Percentiles rank a stretch among this genome's conserved stretches.
phyloP scores from a whole-genome alignment of 352 stramenopile species.

The Phytopythium chamaehyphon region DNA sequence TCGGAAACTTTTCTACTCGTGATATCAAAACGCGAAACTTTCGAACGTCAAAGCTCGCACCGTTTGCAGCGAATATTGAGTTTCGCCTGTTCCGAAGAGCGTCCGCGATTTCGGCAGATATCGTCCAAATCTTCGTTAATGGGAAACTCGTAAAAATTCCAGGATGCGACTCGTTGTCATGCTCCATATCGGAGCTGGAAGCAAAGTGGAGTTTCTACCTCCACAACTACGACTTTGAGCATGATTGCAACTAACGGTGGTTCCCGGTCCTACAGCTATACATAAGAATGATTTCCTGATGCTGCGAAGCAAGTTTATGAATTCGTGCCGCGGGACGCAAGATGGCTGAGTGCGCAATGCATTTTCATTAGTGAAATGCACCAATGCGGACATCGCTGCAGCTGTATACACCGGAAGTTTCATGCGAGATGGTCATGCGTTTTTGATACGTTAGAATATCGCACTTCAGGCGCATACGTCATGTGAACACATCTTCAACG shows the following conservation, averaged over 20 bases:
- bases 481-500: too few species aligned
- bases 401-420: too few species aligned
- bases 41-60: slow-evolving; percentile 32
- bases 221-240: slow-evolving; percentile 25
- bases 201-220: slow-evolving; percentile 30
- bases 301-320: too few species aligned
- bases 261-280: too few species aligned
- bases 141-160: slow-evolving; percentile 24
- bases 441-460: too few species aligned
- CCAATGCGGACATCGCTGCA: too few species aligned
- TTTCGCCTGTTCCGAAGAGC: slow-evolving; percentile 36
- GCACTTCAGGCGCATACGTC: too few species aligned
- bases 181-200: slow-evolving; percentile 21
- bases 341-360: too few species aligned
- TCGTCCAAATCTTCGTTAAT: slow-evolving; percentile 46
- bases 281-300: too few species aligned
- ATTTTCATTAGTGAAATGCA: too few species aligned
- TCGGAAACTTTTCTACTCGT: slow-evolving; percentile 19
- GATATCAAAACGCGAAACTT: slow-evolving; percentile 32
- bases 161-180: slow-evolving; percentile 19
- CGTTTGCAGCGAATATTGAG: slow-evolving; percentile 46
- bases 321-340: too few species aligned
- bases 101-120: slow-evolving; percentile 8
- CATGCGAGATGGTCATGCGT: too few species aligned
- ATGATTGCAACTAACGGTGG: slow-evolving; percentile 12